Percentiles rank a stretch among this genome's conserved stretches.
Conservation (phyloP, 441 rosid species). For the Adansonia madagascariensis region DNA sequence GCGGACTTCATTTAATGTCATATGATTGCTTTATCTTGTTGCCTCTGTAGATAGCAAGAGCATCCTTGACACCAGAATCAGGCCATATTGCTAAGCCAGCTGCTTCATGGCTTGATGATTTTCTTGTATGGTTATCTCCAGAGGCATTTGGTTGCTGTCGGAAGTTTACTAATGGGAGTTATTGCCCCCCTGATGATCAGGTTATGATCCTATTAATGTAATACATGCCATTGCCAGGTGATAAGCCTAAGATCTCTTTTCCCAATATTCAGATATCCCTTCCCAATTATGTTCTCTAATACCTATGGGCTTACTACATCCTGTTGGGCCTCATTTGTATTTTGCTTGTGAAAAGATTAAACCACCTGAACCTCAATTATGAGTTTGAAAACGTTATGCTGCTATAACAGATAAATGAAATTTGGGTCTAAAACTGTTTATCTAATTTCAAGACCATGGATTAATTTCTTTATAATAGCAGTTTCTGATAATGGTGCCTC, state of each 20-base stretch:
- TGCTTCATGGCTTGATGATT: constrained; percentile 99
- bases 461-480: not conserved
- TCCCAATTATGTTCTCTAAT: constrained; percentile 7
- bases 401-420: not conserved
- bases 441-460: constrained; percentile 5
- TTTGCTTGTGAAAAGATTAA: constrained; percentile 3
- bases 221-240: not conserved
- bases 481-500: not conserved
- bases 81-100: constrained; percentile 98
- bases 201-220: constrained; percentile 40
- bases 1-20: constrained; percentile 3
- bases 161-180: constrained; percentile 88
- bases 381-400: not conserved
- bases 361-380: constrained; percentile 10
- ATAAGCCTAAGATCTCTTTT: constrained; percentile 12
- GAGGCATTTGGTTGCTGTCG: constrained; percentile 99
- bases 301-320: constrained; percentile 10
- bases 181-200: constrained; percentile 99
- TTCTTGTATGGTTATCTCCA: constrained; percentile 98
- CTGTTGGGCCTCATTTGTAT: constrained; percentile 6
- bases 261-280: constrained; percentile 5
- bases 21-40: constrained; percentile 20
- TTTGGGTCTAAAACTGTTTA: constrained; percentile 20
- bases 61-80: constrained; percentile 76
- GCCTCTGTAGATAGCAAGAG: constrained; percentile 71